A percentile compares a stretch with the other conserved stretches of the same genome.
Evolutionary conservation across 768 basidiomycete species (phyloP).

Genomic region (Amanita fuliginea): DNA sequence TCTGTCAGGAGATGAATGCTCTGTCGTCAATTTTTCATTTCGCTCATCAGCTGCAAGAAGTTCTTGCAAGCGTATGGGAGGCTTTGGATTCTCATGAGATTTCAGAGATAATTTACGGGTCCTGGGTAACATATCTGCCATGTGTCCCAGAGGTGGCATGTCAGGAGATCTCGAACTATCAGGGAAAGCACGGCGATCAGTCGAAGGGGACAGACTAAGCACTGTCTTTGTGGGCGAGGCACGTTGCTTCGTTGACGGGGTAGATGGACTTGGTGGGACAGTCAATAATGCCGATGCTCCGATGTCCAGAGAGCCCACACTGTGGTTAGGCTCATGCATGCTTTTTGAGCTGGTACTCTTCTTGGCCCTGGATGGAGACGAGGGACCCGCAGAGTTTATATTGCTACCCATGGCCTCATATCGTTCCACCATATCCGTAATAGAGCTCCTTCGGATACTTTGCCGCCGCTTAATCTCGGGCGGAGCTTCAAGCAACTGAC

Average conservation of each 20-base stretch:
- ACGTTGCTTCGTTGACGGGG: neutral
- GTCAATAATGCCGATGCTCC: neutral
- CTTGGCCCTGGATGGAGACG: constrained; percentile 17
- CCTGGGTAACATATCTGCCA: constrained; percentile 12
- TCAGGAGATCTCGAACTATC: neutral
- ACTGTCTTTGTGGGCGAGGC: neutral
- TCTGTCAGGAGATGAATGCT: constrained; percentile 56
- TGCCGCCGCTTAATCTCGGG: constrained; percentile 31
- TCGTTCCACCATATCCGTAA: constrained; percentile 77
- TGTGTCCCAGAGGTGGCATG: neutral
- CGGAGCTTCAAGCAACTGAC: constrained; percentile 33
- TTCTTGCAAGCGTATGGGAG: constrained; percentile 10
- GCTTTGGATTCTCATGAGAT: constrained; percentile 12
- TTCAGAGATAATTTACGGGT: constrained; percentile 19
- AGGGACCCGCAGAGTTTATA: constrained; percentile 18
- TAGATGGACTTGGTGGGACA: constrained; percentile 1
- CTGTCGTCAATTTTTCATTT: constrained; percentile 12
- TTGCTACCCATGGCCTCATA: constrained; percentile 58
- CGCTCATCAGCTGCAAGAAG: constrained; percentile 6
- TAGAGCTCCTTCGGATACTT: constrained; percentile 54
- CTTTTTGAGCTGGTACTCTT: constrained; percentile 3
- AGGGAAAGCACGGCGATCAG: neutral
- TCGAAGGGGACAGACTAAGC: neutral
- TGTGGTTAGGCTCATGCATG: neutral
- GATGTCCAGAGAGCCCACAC: constrained; percentile 9